Conservation (phyloP, 2,329 filamentous ascomycete species). For the Incumbomyces lentus region DNA sequence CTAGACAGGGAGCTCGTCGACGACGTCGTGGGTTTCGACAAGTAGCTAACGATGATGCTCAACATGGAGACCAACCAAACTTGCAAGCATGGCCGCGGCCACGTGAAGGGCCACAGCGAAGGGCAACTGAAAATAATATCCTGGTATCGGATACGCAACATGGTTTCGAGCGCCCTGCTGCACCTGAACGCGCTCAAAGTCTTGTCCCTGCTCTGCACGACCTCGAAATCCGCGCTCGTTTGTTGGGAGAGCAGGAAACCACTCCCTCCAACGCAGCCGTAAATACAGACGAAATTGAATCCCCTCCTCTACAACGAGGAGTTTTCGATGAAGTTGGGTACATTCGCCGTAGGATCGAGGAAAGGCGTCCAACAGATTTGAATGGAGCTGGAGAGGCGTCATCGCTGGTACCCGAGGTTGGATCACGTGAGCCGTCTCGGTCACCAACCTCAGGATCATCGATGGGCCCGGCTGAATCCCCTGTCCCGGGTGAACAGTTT, state of each 20-base stretch:
- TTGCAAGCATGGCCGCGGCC: background rate
- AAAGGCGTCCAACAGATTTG: background rate
- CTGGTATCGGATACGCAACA: slow-evolving; percentile 14
- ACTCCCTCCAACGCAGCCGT: too few relatives aligned
- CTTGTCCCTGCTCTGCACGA: slow-evolving; percentile 7
- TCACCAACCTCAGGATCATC: too few relatives aligned
- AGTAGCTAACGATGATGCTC: background rate
- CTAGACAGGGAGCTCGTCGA: background rate
- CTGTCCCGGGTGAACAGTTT: background rate
- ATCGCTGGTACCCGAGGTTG: too few relatives aligned
- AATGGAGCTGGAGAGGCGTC: too few relatives aligned
- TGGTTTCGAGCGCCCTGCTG: slow-evolving; percentile 8
- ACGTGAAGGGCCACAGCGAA: slow-evolving; percentile 3
- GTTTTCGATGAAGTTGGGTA: slow-evolving; percentile 5
- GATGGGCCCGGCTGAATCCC: too few relatives aligned
- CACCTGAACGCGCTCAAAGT: slow-evolving; percentile 12
- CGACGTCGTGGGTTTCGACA: background rate
- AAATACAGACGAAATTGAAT: background rate
- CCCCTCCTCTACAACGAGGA: slow-evolving; percentile 5
- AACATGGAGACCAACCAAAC: background rate
- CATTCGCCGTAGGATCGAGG: slow-evolving; percentile 5
- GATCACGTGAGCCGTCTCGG: too few relatives aligned
- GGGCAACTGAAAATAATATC: slow-evolving; percentile 27
- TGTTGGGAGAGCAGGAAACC: background rate
- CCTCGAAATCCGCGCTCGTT: background rate